phyloP scores from a whole-genome alignment of 192 early-diverging fungal genomes.

The Coemansia sp. region DNA sequence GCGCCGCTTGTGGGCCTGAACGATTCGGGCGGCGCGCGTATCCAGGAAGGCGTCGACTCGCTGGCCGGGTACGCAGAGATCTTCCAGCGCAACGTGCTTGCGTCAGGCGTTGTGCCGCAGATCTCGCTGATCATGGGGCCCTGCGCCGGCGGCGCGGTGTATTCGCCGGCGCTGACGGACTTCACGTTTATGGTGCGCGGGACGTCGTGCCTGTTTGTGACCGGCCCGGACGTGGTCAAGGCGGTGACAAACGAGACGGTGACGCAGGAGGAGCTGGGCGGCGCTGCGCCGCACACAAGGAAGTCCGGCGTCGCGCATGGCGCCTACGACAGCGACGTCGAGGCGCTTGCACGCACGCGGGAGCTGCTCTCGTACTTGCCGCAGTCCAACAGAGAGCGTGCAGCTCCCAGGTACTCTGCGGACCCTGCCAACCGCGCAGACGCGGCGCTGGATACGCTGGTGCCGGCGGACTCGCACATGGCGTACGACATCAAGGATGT shows the following conservation, averaged over 20 bases:
- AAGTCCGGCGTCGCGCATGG: conserved; percentile 92
- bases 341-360: conserved; percentile 75
- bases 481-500: conserved; percentile 97
- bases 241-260: conserved; percentile 93
- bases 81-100: conserved; percentile 91
- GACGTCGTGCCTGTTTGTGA: conserved; percentile 95
- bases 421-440: conserved; percentile 73
- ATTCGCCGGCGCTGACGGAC: conserved; percentile 96
- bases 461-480: conserved; percentile 87
- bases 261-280: conserved; percentile 94
- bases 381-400: conserved; percentile 74
- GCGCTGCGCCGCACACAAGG: conserved; percentile 84
- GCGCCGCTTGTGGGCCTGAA: conserved; percentile 96
- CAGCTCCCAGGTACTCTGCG: conserved; percentile 64
- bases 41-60: conserved; percentile 97
- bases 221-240: conserved; percentile 96
- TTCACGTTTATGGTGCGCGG: conserved; percentile 98
- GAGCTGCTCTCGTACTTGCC: conserved; percentile 90
- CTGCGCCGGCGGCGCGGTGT: conserved; percentile 96
- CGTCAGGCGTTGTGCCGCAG: conserved; percentile 94
- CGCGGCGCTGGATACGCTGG: conserved; percentile 78
- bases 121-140: conserved; percentile 98
- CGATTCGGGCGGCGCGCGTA: conserved; percentile 96
- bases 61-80: conserved; percentile 96
- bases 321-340: conserved; percentile 93